Conservation (phyloP, 306 rosid genomes). For the Begonia masoniana region DNA sequence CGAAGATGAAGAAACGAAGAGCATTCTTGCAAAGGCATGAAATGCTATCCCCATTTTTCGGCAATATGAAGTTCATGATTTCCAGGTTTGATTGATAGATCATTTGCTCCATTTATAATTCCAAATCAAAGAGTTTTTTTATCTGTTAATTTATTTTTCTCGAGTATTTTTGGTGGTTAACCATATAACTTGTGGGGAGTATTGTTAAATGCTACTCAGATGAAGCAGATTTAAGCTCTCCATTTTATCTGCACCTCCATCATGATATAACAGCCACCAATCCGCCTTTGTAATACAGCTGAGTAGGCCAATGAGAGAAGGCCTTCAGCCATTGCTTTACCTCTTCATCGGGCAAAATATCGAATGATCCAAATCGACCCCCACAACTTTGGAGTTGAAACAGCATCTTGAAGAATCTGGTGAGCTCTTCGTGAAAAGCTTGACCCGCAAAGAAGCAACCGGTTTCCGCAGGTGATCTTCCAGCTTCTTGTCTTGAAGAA, state of each 20-base stretch:
- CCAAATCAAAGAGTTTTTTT: too few species aligned
- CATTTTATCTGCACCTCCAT: slow-evolving; percentile 56
- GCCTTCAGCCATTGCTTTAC: slow-evolving; percentile 80
- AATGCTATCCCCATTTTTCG: neutral
- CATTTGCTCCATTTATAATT: too few species aligned
- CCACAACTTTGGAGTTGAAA: slow-evolving; percentile 75
- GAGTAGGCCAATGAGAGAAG: slow-evolving; percentile 93
- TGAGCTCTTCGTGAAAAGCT: slow-evolving; percentile 84
- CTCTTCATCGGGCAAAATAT: slow-evolving; percentile 60
- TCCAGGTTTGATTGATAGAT: too few species aligned
- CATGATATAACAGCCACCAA: slow-evolving; percentile 79
- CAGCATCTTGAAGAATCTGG: slow-evolving; percentile 86
- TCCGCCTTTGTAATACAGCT: slow-evolving; percentile 74
- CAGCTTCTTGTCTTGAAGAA: slow-evolving; percentile 29
- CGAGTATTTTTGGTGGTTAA: too few species aligned
- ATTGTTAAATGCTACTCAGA: slow-evolving; percentile 27
- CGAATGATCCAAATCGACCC: slow-evolving; percentile 63
- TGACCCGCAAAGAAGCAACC: slow-evolving; percentile 50
- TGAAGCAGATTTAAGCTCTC: slow-evolving; percentile 64
- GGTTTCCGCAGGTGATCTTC: slow-evolving; percentile 66
- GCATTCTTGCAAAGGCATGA: slow-evolving; percentile 21
- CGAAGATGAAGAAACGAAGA: slow-evolving; percentile 26
- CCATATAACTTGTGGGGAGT: too few species aligned
- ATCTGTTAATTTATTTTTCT: too few species aligned
- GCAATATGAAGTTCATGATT: too few species aligned